Evolutionary conservation across 2,329 filamentous ascomycete genomes (phyloP), one percentile per base, ranked within the genome.

Genomic region (Xylariaceae sp.): DNA sequence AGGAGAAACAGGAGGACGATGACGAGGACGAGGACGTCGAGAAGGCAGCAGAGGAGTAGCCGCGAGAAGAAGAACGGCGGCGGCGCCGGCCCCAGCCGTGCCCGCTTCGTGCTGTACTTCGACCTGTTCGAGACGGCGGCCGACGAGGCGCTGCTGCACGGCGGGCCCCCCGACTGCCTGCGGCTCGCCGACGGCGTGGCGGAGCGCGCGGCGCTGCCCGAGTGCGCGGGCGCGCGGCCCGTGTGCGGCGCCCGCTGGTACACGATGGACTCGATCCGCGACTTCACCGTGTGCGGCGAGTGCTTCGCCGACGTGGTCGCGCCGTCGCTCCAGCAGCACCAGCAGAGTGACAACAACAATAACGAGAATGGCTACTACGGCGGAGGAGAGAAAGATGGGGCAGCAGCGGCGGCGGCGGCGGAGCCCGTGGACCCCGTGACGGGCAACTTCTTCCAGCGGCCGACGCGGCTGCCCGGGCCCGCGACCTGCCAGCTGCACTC

Each of bases 281-380:
- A 88, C 30, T 77, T 94, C 49, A 87, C 83, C 1, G 80, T 94
- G 4, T 96, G 89, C 58, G 77, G 83, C 43, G 85, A 90, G 57
- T 96, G 89, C 57, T 94, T 83, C 54, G 75, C 85, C 12, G 78
- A 86, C 15, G 73, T 86, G 1, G 75, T 94, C n/a, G 64, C 69
- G 19, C 63, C 23, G 15, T n/a, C 68, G 3, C 59, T 68, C 24
- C 47, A 60, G 33, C 60, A 61, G 17, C 38, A 40, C 21, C n/a
- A n/a, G n/a, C n/a, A n/a, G 36, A n/a, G n/a, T n/a, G 21, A 23
- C 24, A 11, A 26, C 7, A 11, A 14, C n/a, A 13, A 23, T 23
- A 12, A 26, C 7, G 24, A 26, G n/a, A 8, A 26, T 13, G n/a
- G n/a, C n/a, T n/a, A n/a, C n/a, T n/a, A n/a, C n/a, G n/a, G n/a